Conservation (phyloP, 2,329 filamentous ascomycete genomes). For the Talaromyces piceae region DNA sequence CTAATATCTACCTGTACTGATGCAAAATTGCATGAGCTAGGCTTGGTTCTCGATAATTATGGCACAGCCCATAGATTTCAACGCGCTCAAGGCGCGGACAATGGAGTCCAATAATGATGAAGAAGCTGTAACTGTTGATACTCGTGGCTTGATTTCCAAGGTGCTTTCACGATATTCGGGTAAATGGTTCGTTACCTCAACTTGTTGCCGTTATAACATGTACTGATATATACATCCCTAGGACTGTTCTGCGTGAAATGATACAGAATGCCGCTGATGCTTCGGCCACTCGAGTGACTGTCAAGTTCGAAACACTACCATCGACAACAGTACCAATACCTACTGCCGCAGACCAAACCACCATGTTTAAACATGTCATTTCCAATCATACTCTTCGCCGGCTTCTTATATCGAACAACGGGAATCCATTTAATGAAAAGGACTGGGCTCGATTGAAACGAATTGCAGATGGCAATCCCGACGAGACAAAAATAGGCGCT, state of each 20-base stretch:
- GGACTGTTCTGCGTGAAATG: constrained; percentile 72
- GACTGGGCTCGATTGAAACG: constrained; percentile 92
- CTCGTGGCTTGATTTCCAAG: constrained; percentile 92
- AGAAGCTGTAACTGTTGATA: constrained; percentile 97
- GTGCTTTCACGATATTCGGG: constrained; percentile 93
- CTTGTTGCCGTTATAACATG: neutral
- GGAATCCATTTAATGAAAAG: constrained; percentile 75
- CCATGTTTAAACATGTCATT: constrained; percentile 73
- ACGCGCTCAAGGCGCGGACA: constrained; percentile 74
- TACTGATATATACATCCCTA: constrained; percentile 13
- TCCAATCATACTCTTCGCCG: constrained; percentile 78
- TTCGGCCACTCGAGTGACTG: constrained; percentile 77
- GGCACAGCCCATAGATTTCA: constrained; percentile 62
- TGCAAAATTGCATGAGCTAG: too few species aligned
- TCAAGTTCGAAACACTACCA: constrained; percentile 86
- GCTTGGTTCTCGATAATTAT: too few species aligned
- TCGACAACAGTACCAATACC: constrained; percentile 69
- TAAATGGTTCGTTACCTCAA: constrained; percentile 66
- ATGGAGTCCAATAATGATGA: constrained; percentile 82
- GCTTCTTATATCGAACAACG: constrained; percentile 88
- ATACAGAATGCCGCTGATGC: constrained; percentile 99
- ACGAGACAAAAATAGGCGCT: constrained; percentile 97
- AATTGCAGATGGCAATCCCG: constrained; percentile 97
- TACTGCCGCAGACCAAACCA: constrained; percentile 56
- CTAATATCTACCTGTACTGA: too few species aligned